phyloP scores from a whole-genome alignment of 495 filamentous ascomycete species.

The Cercophora samala region DNA sequence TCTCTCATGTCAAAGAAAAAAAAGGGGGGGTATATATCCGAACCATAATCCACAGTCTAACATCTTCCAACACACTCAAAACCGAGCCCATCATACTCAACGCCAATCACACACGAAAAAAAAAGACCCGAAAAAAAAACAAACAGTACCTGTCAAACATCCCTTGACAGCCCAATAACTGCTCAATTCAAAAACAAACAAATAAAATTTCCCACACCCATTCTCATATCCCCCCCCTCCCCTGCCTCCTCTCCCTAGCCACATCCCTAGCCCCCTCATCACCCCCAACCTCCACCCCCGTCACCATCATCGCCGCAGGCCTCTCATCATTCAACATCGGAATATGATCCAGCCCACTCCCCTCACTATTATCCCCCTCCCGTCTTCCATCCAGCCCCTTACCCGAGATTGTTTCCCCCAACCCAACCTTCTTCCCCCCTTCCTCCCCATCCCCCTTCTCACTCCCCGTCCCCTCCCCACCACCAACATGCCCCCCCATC shows the following conservation, averaged over 20 bases:
- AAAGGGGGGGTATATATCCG: not conserved
- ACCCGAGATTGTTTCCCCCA: conserved; percentile 21
- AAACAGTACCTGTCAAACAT: not conserved
- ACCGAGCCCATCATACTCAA: not conserved
- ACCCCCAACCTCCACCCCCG: conserved; percentile 43
- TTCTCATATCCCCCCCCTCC: conserved; percentile 4
- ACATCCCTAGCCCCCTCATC: conserved; percentile 39
- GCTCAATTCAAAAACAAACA: conserved; percentile 16
- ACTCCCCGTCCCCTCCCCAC: conserved; percentile 26
- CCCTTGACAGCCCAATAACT: not conserved
- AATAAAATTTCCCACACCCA: conserved; percentile 6
- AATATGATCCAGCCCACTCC: conserved; percentile 51
- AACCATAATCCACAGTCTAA: not conserved
- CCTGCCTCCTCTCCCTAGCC: conserved; percentile 41
- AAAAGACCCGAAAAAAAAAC: not conserved
- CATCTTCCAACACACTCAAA: not conserved
- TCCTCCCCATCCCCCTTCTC: conserved; percentile 33
- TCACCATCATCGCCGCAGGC: conserved; percentile 23
- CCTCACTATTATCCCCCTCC: conserved; percentile 18
- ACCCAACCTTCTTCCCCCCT: conserved; percentile 22
- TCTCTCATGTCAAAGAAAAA: not conserved
- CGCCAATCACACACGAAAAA: not conserved
- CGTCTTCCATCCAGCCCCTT: conserved; percentile 18
- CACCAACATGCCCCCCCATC: not conserved
- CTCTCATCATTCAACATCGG: conserved; percentile 51